phyloP scores from a whole-genome alignment of 2,329 filamentous ascomycete species.

The Nothopassalora personata region DNA sequence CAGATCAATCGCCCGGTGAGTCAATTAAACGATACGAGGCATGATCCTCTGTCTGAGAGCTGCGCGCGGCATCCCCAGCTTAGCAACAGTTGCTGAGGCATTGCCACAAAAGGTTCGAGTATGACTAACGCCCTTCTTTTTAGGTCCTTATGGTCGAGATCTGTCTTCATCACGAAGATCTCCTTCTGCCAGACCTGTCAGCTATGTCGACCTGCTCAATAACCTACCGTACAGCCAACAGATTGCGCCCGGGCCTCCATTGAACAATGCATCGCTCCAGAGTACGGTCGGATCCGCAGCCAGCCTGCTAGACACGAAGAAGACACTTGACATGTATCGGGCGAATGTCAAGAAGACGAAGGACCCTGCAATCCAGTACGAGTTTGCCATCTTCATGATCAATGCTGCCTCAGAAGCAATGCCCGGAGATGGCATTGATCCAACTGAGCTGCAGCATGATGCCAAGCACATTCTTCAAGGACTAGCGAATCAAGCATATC shows the following conservation, averaged over 20 bases:
- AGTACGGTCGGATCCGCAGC: conserved; percentile 80
- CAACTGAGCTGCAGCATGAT: conserved; percentile 69
- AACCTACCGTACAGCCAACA: conserved; percentile 74
- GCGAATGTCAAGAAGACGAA: conserved; percentile 96
- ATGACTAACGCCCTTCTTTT: too few species aligned
- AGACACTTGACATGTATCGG: conserved; percentile 96
- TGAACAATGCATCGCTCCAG: conserved; percentile 78
- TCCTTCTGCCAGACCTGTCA: conserved; percentile 53
- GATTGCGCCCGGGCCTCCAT: conserved; percentile 54
- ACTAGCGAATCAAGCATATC: conserved; percentile 80
- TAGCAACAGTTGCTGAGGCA: too few species aligned
- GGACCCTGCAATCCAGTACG: conserved; percentile 84
- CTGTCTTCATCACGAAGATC: conserved; percentile 50
- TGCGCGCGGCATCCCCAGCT: too few species aligned
- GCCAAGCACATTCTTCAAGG: conserved; percentile 84
- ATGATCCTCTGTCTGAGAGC: too few species aligned
- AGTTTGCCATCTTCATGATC: conserved; percentile 92
- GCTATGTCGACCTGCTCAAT: conserved; percentile 58
- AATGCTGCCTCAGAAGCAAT: conserved; percentile 76
- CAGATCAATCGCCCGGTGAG: conserved; percentile 33
- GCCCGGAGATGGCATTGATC: conserved; percentile 36
- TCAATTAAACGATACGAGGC: too few species aligned
- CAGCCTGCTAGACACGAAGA: conserved; percentile 81
- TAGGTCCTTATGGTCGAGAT: conserved; percentile 40
- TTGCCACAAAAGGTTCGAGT: too few species aligned